A percentile compares a stretch with the other conserved stretches of the same genome.
Conservation (phyloP, 352 stramenopile species). For the Aphanomyces euteiches region DNA sequence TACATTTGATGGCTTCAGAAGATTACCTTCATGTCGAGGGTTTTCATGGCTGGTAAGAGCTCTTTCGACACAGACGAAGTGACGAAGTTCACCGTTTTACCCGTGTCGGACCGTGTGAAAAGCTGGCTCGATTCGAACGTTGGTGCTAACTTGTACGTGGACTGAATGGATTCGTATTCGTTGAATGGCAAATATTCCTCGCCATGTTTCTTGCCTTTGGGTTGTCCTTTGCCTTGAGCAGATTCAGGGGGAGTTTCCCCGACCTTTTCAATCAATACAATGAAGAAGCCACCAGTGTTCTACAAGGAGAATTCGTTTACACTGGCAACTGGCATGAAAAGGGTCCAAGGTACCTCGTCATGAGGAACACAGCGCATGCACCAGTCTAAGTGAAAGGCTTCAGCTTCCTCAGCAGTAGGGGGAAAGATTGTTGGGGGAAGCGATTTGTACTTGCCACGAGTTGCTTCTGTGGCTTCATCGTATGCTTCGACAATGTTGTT, state of each 20-base stretch:
- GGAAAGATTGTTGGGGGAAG: constrained; percentile 88
- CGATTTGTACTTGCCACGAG: constrained; percentile 59
- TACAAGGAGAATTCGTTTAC: constrained; percentile 22
- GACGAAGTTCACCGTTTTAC: constrained; percentile 82
- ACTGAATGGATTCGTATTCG: constrained; percentile 58
- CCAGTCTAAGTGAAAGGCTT: constrained; percentile 80
- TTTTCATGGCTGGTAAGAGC: constrained; percentile 79
- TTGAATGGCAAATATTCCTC: constrained; percentile 78
- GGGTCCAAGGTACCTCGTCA: constrained; percentile 44
- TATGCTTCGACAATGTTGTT: constrained; percentile 75
- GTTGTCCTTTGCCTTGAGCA: constrained; percentile 21
- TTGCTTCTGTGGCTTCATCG: constrained; percentile 52
- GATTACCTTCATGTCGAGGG: constrained; percentile 65
- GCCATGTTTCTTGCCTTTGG: constrained; percentile 47
- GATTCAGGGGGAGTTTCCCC: constrained; percentile 43
- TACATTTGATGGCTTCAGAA: constrained; percentile 15
- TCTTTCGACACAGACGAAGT: constrained; percentile 78
- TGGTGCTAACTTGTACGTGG: constrained; percentile 69
- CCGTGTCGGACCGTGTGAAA: constrained; percentile 84
- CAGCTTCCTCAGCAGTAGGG: constrained; percentile 69
- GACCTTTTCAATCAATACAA: constrained; percentile 94
- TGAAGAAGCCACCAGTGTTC: constrained; percentile 99
- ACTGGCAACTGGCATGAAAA: constrained; percentile 13
- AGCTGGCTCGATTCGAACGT: constrained; percentile 73
- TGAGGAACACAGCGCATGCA: constrained; percentile 98